A percentile compares a stretch with the other conserved stretches of the same genome.
These are phyloP conservation scores for Myxozyma udenii DNA, from an alignment of 805 yeast species.

Conservation along the genomic window DNA sequence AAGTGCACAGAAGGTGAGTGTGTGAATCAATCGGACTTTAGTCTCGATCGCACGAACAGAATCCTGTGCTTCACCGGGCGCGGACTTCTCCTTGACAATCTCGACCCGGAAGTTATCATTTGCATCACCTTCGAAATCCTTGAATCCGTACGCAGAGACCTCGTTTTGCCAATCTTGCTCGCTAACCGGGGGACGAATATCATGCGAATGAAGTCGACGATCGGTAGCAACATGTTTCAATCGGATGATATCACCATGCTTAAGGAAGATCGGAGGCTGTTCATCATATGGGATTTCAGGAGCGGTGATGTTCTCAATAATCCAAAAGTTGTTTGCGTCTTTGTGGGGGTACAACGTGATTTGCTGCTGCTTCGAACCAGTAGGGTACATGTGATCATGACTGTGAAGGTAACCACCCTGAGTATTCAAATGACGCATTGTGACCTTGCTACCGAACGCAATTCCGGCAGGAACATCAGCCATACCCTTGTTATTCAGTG, in stretches of 20 bases:
- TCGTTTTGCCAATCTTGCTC: conserved; percentile 89
- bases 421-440: conserved; percentile 66
- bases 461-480: conserved; percentile 60
- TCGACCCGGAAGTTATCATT: conserved; percentile 69
- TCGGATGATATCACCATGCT: conserved; percentile 57
- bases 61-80: conserved; percentile 41
- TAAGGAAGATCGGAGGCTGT: conserved; percentile 46
- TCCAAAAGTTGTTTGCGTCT: conserved; percentile 73
- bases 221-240: conserved; percentile 70
- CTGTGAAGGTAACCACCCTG: conserved; percentile 81
- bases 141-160: conserved; percentile 68
- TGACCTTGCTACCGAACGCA: conserved; percentile 66
- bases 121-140: conserved; percentile 59
- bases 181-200: conserved; percentile 79
- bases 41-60: conserved; percentile 57
- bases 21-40: conserved; percentile 66
- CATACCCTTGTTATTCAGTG: conserved; percentile 47
- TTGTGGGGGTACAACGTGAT: conserved; percentile 66
- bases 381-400: conserved; percentile 58
- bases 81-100: conserved; percentile 43
- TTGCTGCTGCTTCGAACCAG: conserved; percentile 73
- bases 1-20: conserved; percentile 64
- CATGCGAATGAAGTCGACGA: conserved; percentile 65
- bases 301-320: conserved; percentile 41
- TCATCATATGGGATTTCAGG: conserved; percentile 31